Evolutionary conservation across 257 asterid genomes (phyloP).

Genomic region (Forsythia suspensa): DNA sequence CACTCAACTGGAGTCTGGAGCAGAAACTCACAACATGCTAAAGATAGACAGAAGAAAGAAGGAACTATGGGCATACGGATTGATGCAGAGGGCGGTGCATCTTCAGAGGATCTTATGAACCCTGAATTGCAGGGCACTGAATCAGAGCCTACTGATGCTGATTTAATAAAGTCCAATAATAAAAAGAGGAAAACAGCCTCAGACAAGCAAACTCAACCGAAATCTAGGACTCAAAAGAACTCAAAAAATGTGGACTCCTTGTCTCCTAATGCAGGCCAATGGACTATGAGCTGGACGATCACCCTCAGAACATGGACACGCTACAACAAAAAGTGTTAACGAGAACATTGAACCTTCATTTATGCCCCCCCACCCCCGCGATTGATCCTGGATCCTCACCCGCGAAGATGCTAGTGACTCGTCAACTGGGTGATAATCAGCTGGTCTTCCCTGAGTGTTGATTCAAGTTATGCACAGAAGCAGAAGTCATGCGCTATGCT

Average conservation of each 20-base stretch:
- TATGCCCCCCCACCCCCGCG: conserved; percentile 45
- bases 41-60: conserved; percentile 84
- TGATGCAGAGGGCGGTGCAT: conserved; percentile 88
- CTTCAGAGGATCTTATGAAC: conserved; percentile 67
- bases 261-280: conserved; percentile 41
- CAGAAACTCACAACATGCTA: conserved; percentile 89
- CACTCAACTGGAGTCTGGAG: conserved; percentile 84
- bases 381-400: too few species aligned
- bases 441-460: not conserved
- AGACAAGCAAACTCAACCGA: conserved; percentile 54
- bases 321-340: conserved; percentile 76
- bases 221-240: conserved; percentile 53
- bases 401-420: not conserved
- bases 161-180: conserved; percentile 56
- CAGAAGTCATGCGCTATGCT: too few species aligned
- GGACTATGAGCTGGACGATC: conserved; percentile 56
- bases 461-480: not conserved
- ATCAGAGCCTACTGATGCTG: conserved; percentile 49
- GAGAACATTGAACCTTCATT: conserved; percentile 89
- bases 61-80: conserved; percentile 75
- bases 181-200: conserved; percentile 73
- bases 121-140: conserved; percentile 51
- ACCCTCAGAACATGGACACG: conserved; percentile 36
- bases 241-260: conserved; percentile 44
- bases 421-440: not conserved